Conservation (phyloP, 495 filamentous ascomycete species). For the Aspergillus nanangensis region DNA sequence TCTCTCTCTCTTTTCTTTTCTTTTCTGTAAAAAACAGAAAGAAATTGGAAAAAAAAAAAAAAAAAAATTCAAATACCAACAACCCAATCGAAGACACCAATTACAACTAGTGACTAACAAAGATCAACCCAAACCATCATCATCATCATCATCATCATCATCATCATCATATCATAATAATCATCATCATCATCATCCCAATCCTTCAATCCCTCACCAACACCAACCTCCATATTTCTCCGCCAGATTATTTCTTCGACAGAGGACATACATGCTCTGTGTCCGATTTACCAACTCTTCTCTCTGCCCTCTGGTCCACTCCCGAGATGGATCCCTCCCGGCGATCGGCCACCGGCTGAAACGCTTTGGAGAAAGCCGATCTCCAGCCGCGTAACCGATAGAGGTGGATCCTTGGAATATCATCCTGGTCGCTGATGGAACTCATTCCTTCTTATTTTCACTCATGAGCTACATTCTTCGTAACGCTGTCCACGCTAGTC, state of each 20-base stretch:
- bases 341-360: constrained; percentile 6
- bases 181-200: not conserved
- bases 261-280: not conserved
- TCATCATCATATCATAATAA: not conserved
- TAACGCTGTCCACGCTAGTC: too few relatives aligned
- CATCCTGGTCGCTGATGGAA: too few relatives aligned
- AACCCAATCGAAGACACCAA: too few relatives aligned
- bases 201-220: too few relatives aligned
- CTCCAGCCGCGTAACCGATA: constrained; percentile 4
- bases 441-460: too few relatives aligned
- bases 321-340: constrained; percentile 4
- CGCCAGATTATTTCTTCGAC: too few relatives aligned
- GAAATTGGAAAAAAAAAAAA: not conserved
- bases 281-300: not conserved
- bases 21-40: not conserved
- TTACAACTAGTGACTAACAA: too few relatives aligned
- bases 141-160: too few relatives aligned
- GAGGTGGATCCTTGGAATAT: not conserved
- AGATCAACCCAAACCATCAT: too few relatives aligned
- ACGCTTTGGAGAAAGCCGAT: constrained; percentile 14
- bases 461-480: too few relatives aligned
- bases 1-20: not conserved
- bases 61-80: constrained; percentile 1
- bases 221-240: too few relatives aligned
- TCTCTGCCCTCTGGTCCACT: not conserved